These are phyloP conservation scores for Rhynchospora breviuscula DNA, from an alignment of 176 grass and related monocot species.

Conservation along the genomic window DNA sequence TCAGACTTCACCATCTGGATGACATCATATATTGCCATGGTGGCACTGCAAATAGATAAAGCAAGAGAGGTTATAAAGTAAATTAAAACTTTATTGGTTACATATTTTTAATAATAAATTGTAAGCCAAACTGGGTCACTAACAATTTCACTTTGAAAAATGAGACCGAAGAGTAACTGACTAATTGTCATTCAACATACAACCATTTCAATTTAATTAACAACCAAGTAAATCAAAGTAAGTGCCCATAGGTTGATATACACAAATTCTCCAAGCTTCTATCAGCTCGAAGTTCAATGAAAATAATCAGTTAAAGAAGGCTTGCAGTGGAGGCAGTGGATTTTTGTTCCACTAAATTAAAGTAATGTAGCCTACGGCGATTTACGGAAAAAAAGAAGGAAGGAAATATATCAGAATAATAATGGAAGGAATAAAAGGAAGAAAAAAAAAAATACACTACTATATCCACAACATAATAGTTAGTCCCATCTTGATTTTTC, in stretches of 20 bases:
- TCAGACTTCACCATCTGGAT: constrained; percentile 79
- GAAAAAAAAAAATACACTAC: neutral
- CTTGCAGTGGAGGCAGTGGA: neutral
- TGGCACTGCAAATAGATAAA: constrained; percentile 46
- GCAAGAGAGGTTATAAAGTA: constrained; percentile 1
- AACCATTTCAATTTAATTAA: neutral
- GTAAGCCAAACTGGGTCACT: neutral
- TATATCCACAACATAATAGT: neutral
- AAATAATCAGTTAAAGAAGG: neutral
- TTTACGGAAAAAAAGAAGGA: neutral
- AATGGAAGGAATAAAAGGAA: neutral
- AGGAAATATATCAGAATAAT: neutral
- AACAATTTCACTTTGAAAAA: neutral
- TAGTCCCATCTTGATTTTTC: neutral
- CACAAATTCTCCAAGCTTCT: neutral
- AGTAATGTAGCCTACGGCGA: neutral
- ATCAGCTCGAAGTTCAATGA: neutral
- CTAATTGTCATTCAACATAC: neutral
- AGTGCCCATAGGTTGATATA: neutral
- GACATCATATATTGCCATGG: constrained; percentile 94
- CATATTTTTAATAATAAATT: neutral
- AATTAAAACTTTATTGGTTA: neutral
- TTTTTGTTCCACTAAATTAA: neutral
- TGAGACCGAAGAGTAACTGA: neutral
- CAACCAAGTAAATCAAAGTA: neutral